A percentile compares a stretch with the other conserved stretches of the same genome.
Evolutionary conservation across 371 early-diverging fungal species (phyloP).

Genomic region (Mucor velutinosus): DNA sequence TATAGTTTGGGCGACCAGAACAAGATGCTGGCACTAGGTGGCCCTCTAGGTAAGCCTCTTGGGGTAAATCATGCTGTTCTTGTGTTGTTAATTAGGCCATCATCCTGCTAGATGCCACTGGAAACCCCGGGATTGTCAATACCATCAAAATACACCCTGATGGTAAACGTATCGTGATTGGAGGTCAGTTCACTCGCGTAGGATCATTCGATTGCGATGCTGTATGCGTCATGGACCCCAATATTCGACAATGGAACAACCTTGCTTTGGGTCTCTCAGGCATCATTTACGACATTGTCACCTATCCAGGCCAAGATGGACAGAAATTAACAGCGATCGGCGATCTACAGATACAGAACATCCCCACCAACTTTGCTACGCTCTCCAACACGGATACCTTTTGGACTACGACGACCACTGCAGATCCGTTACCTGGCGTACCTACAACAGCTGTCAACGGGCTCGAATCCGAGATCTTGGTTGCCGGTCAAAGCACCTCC

Average conservation of each 20-base stretch:
- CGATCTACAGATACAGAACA: constrained; percentile 3
- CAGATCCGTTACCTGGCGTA: background rate
- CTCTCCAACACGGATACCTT: background rate
- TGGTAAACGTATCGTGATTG: constrained; percentile 41
- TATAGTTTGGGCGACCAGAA: constrained; percentile 25
- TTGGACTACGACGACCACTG: background rate
- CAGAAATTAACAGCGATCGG: constrained; percentile 7
- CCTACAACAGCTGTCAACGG: background rate
- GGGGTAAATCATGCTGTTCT: background rate
- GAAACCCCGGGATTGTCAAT: constrained; percentile 37
- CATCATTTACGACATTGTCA: constrained; percentile 41
- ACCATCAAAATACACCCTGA: constrained; percentile 41
- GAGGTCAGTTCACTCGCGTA: constrained; percentile 54
- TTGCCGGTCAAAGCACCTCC: background rate
- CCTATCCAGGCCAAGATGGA: background rate
- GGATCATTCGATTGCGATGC: constrained; percentile 46
- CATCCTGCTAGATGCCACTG: background rate
- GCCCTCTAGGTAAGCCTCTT: constrained; percentile 25
- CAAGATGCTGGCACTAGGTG: constrained; percentile 9
- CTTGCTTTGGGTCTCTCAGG: constrained; percentile 39
- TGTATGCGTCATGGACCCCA: constrained; percentile 43
- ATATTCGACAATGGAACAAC: constrained; percentile 39
- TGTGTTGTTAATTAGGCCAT: background rate
- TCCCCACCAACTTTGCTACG: background rate
- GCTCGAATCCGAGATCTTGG: background rate